Conservation (phyloP, 345 rosid species). For the Fremontodendron californicum region DNA sequence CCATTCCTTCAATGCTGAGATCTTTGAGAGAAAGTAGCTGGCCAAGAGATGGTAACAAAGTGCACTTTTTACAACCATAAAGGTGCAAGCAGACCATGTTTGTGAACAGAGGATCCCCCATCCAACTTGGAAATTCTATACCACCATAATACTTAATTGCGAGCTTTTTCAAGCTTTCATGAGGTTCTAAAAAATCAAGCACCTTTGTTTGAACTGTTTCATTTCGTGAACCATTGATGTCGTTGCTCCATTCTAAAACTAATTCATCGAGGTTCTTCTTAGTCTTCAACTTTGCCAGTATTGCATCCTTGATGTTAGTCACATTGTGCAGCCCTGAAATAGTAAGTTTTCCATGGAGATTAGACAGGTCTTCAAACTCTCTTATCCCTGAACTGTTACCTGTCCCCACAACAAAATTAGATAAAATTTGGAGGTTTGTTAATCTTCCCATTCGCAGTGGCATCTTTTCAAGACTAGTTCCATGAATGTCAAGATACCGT, state of each 20-base stretch:
- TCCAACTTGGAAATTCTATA: neutral
- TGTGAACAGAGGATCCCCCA: neutral
- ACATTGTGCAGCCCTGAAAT: conserved; percentile 21
- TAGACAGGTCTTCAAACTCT: neutral
- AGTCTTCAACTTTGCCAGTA: neutral
- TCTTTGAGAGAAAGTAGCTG: neutral
- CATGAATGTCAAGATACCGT: neutral
- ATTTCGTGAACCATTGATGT: neutral
- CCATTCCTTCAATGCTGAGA: neutral
- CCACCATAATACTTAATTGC: neutral
- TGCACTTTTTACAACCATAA: neutral
- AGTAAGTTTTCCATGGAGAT: conserved; percentile 9
- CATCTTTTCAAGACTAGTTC: neutral
- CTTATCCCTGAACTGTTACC: neutral
- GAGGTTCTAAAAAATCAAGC: neutral
- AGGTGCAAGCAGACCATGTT: neutral
- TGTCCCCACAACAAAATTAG: conserved; percentile 5
- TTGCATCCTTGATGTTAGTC: conserved; percentile 5
- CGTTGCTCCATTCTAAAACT: neutral
- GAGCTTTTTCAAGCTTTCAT: neutral
- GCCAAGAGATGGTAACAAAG: neutral
- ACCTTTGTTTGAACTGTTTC: neutral
- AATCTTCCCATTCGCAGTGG: neutral
- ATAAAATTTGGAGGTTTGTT: neutral
- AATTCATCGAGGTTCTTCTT: neutral